Conservation (phyloP, 164 flowering plant genomes). For the Liriodendron chinense region DNA sequence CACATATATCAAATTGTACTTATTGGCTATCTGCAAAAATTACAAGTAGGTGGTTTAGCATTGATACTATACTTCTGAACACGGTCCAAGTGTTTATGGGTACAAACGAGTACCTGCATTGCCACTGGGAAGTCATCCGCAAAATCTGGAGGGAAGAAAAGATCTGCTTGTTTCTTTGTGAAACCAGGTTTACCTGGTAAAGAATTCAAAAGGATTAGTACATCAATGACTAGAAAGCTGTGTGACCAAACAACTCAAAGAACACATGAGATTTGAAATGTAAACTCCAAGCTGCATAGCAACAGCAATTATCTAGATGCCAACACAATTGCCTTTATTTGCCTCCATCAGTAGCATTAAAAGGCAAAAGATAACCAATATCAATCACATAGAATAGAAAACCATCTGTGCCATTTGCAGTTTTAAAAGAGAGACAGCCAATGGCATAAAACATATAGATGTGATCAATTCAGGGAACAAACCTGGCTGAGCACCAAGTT, state of each 20-base stretch:
- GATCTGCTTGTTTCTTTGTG: constrained; percentile 96
- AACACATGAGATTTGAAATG: background rate
- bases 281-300: background rate
- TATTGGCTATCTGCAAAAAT: constrained; percentile 79
- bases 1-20: constrained; percentile 84
- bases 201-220: constrained; percentile 1
- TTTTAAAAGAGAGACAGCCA: background rate
- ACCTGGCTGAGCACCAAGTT: constrained; percentile 99
- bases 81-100: background rate
- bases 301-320: background rate
- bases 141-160: constrained; percentile 99
- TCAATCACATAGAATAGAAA: background rate
- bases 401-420: background rate
- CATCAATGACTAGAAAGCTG: background rate
- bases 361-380: background rate
- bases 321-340: background rate
- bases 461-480: background rate
- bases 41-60: constrained; percentile 12
- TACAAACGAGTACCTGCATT: constrained; percentile 70
- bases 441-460: background rate
- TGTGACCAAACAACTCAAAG: background rate
- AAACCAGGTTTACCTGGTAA: constrained; percentile 84
- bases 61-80: background rate
- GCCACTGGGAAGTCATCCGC: constrained; percentile 98
- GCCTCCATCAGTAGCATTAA: background rate